A percentile compares a stretch with the other conserved stretches of the same genome.
phyloP scores from a whole-genome alignment of 306 rosid genomes.

The Cyclanthera cordifolia region DNA sequence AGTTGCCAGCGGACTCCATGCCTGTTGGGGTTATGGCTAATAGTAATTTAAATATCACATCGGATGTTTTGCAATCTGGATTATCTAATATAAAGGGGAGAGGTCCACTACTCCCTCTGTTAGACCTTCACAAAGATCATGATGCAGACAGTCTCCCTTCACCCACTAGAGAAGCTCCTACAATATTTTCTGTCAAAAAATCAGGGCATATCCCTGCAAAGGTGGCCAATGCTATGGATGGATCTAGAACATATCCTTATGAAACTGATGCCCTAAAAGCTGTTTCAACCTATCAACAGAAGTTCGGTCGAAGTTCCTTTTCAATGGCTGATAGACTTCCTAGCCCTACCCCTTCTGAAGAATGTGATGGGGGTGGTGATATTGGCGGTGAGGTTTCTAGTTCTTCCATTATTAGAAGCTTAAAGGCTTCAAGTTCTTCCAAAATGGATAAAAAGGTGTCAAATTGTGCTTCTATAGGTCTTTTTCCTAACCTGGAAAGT shows the following conservation, averaged over 20 bases:
- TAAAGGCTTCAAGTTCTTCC: slow-evolving; percentile 23
- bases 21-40: slow-evolving; percentile 14
- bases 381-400: slow-evolving; percentile 63
- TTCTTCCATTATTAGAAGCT: slow-evolving; percentile 26
- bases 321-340: slow-evolving; percentile 63
- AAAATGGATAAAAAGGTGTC: slow-evolving; percentile 26
- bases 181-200: slow-evolving; percentile 40
- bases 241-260: slow-evolving; percentile 42
- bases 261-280: slow-evolving; percentile 88
- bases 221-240: slow-evolving; percentile 26
- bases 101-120: slow-evolving; percentile 57
- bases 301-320: slow-evolving; percentile 70
- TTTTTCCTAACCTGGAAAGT: slow-evolving; percentile 27
- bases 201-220: slow-evolving; percentile 26
- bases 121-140: slow-evolving; percentile 94
- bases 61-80: slow-evolving; percentile 33
- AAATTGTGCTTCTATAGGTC: slow-evolving; percentile 5
- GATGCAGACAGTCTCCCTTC: slow-evolving; percentile 93
- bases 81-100: slow-evolving; percentile 46
- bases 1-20: slow-evolving; percentile 21
- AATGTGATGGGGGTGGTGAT: slow-evolving; percentile 43
- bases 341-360: slow-evolving; percentile 97
- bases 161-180: slow-evolving; percentile 66
- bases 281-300: slow-evolving; percentile 85
- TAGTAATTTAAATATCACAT: slow-evolving; percentile 10